Evolutionary conservation across 1,139 yeast species (phyloP).

Genomic region (Saccharomycopsis hybrid): DNA sequence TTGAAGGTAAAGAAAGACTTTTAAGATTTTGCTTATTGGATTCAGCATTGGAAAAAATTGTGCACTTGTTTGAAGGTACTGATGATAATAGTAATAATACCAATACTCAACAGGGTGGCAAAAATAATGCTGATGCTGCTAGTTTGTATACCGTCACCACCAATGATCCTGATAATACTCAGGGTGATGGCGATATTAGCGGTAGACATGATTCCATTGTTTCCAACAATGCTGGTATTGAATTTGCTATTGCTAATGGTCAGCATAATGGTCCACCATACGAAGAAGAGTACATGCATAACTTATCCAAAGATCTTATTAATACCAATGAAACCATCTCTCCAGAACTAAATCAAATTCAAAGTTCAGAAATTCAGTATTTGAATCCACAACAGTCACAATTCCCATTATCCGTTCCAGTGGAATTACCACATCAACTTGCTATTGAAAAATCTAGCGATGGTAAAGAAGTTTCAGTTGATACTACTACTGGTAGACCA

Average conservation of each 20-base stretch:
- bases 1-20: conserved; percentile 68
- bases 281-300: conserved; percentile 36
- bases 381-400: conserved; percentile 19
- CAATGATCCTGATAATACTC: not conserved
- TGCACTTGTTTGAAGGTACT: conserved; percentile 47
- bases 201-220: not conserved
- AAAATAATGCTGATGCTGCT: conserved; percentile 22
- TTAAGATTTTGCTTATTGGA: conserved; percentile 58
- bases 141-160: not conserved
- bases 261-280: not conserved
- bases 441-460: conserved; percentile 53
- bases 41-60: conserved; percentile 56
- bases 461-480: conserved; percentile 52
- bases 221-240: not conserved
- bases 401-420: conserved; percentile 1
- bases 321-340: conserved; percentile 51
- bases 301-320: conserved; percentile 44
- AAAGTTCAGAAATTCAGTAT: conserved; percentile 18
- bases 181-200: not conserved
- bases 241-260: not conserved
- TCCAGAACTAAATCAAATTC: conserved; percentile 28
- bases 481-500: conserved; percentile 65
- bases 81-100: conserved; percentile 23
- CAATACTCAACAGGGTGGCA: not conserved
- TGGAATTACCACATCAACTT: conserved; percentile 58